A percentile compares a stretch with the other conserved stretches of the same genome.
Evolutionary conservation across 257 asterid species (phyloP).

Genomic region (Lithospermum erythrorhizon): DNA sequence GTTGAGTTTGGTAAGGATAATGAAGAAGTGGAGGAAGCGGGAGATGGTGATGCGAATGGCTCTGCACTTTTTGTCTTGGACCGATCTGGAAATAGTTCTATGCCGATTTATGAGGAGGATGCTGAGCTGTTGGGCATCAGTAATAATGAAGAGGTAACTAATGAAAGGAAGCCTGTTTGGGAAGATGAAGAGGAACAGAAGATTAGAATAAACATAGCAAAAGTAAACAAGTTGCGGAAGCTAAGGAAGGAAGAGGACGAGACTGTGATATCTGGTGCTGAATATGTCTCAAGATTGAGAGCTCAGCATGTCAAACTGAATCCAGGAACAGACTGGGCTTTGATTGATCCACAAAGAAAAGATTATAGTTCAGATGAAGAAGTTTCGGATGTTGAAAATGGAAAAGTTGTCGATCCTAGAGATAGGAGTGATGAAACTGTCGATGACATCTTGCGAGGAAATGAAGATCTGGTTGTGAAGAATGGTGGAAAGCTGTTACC

Average conservation of each 20-base stretch:
- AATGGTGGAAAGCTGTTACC: constrained; percentile 47
- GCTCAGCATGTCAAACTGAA: constrained; percentile 84
- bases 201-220: constrained; percentile 49
- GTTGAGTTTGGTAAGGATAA: constrained; percentile 46
- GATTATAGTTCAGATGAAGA: constrained; percentile 52
- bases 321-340: constrained; percentile 86
- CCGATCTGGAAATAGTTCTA: constrained; percentile 33
- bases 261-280: constrained; percentile 53
- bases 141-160: constrained; percentile 12
- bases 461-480: constrained; percentile 59
- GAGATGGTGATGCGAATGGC: constrained; percentile 25
- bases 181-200: constrained; percentile 81
- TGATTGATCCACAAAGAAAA: constrained; percentile 23
- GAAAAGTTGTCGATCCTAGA: constrained; percentile 26
- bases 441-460: constrained; percentile 47
- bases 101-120: constrained; percentile 60
- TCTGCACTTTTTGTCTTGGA: constrained; percentile 64
- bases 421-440: constrained; percentile 22
- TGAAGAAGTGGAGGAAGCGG: constrained; percentile 25
- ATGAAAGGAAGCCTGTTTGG: constrained; percentile 62
- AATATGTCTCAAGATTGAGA: constrained; percentile 63
- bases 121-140: constrained; percentile 17
- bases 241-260: constrained; percentile 74
- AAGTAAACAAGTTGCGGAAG: constrained; percentile 63
- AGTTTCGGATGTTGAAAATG: constrained; percentile 43